These are phyloP conservation scores for Cordyceps sp. DNA, from an alignment of 2,329 filamentous ascomycete species.

Conservation along the genomic window DNA sequence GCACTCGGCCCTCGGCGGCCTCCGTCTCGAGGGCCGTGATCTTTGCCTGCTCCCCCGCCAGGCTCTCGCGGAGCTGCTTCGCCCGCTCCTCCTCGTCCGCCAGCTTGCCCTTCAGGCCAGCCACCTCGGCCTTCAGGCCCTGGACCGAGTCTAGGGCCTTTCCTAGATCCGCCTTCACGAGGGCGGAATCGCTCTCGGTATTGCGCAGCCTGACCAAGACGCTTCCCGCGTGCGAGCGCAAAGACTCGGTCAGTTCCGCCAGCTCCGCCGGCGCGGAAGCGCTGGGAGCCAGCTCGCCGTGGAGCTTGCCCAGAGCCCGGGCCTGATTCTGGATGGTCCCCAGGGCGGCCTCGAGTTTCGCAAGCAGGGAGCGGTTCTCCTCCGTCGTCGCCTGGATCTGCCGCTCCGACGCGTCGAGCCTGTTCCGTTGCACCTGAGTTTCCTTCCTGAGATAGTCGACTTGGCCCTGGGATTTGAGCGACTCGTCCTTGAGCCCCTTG, in stretches of 20 bases:
- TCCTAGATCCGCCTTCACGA: constrained; percentile 48
- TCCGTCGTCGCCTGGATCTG: constrained; percentile 39
- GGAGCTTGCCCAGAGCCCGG: constrained; percentile 38
- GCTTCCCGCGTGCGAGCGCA: constrained; percentile 41
- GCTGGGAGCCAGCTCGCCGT: constrained; percentile 38
- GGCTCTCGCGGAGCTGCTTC: constrained; percentile 33
- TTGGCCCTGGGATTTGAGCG: constrained; percentile 42
- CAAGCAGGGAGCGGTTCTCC: constrained; percentile 31
- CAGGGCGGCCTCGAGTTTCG: constrained; percentile 32
- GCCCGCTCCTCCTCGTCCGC: constrained; percentile 32
- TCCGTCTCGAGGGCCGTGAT: constrained; percentile 37
- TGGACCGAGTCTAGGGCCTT: constrained; percentile 35
- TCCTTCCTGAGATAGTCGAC: constrained; percentile 47
- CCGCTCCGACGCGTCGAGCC: constrained; percentile 38
- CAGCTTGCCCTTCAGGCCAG: constrained; percentile 33
- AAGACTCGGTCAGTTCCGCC: constrained; percentile 38
- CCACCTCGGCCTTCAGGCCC: constrained; percentile 40
- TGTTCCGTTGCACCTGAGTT: constrained; percentile 39
- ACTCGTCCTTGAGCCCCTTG: constrained; percentile 39
- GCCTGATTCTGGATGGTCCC: constrained; percentile 34
- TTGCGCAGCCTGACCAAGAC: constrained; percentile 42
- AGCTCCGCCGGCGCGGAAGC: constrained; percentile 37
- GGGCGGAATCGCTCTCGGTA: constrained; percentile 39
- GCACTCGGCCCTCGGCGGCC: constrained; percentile 46
- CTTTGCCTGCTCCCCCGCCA: constrained; percentile 37